Base-by-base conservation (phyloP, 306 rosid genomes). In the Neltuma alba region DNA sequence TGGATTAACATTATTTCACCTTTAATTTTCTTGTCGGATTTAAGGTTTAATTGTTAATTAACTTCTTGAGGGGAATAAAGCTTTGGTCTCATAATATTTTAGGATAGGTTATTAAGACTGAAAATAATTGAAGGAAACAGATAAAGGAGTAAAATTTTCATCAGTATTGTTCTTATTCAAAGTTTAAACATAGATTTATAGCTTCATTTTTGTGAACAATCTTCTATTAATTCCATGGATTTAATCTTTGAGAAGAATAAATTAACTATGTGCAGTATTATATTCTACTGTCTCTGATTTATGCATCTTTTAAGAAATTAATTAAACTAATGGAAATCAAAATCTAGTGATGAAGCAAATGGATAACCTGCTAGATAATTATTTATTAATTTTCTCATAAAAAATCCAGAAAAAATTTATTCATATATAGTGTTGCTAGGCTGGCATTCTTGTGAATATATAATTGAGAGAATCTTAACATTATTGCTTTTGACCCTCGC, bases 401-500 rank as follows among this genome's bases (percentile, higher is more conserved):
- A 81, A 78, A 62, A 34, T 52, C 45, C 30, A 85, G 69, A 81
- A 69, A 81, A 69, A 66, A 14, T 74, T n/a, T 62, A 70, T 52
- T 50, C 70, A 74, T 77, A 31, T 79, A 8, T 50, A 9, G 72
- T 42, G 1, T 81, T 81, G 66, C 36, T 61, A 28, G n/a, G 78
- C 36, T 66, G 66, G 50, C 50, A 79, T 82, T 81, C 44, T 40
- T 54, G 66, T 62, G 79, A 82, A 79, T n/a, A n/a, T n/a, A n/a
- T 82, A 79, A 82, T 55, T 75, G 71, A 75, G 48, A 73, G 84
- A 76, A 82, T 79, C 71, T 63, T 70, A 70, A 65, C 70, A 79
- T 82, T 82, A 82, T 79, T 79, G 84, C 84, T 82, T 85, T 60
- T 64, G 72, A 79, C 12, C 79, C n/a, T 36, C 37, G 13, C 9